These are phyloP conservation scores for Auxenochlorella pyrenoidosa DNA, from an alignment of 139 green algal species.

Conservation along the genomic window DNA sequence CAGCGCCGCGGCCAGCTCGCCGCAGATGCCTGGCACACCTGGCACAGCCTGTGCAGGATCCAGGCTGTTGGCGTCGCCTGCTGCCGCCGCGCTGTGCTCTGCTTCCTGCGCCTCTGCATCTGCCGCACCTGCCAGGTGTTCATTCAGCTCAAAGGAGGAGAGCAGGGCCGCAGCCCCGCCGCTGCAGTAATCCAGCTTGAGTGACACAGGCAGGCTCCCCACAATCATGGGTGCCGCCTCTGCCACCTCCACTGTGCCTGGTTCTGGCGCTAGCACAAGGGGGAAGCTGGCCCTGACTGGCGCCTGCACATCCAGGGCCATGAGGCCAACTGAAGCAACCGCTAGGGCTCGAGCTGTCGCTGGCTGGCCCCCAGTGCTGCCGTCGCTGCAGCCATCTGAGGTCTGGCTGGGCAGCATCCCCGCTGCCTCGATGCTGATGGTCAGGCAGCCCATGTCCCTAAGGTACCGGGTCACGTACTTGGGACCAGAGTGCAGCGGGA, in stretches of 20 bases:
- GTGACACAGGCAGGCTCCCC: neutral
- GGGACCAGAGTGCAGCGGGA: conserved; percentile 13
- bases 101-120: neutral
- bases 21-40: neutral
- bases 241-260: neutral
- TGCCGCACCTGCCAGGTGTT: neutral
- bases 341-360: neutral
- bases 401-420: neutral
- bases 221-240: neutral
- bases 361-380: neutral
- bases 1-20: neutral
- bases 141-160: conserved; percentile 29
- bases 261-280: neutral
- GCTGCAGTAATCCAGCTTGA: conserved; percentile 19
- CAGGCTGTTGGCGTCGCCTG: neutral
- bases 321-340: neutral
- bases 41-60: neutral
- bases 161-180: neutral
- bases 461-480: conserved; percentile 19
- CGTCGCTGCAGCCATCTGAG: neutral
- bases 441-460: conserved; percentile 9
- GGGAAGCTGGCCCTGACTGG: neutral
- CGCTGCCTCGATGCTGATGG: neutral
- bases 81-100: neutral
- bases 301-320: conserved; percentile 9